A percentile compares a stretch with the other conserved stretches of the same genome.
phyloP scores from a whole-genome alignment of 495 filamentous ascomycete species.

The Podospora pseudocomata region DNA sequence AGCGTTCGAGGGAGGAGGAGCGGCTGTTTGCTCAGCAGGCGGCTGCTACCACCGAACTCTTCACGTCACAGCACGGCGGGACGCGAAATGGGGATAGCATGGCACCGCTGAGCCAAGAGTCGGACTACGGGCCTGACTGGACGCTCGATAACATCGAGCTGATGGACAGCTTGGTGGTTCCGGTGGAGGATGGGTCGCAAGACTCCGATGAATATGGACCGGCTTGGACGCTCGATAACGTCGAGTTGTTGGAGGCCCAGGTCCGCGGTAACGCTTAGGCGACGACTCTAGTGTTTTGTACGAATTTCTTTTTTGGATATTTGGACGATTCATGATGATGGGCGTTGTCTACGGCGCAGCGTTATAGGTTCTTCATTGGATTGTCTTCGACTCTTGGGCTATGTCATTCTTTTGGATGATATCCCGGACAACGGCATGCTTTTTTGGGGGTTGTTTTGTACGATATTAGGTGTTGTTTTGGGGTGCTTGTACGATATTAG shows the following conservation, averaged over 20 bases:
- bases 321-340: not conserved
- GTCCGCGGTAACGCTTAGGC: not conserved
- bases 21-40: not conserved
- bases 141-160: not conserved
- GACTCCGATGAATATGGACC: not conserved
- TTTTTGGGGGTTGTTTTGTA: not conserved
- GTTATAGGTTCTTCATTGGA: not conserved
- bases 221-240: not conserved
- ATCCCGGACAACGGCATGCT: not conserved
- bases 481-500: not conserved
- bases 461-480: not conserved
- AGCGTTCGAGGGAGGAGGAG: conserved; percentile 18
- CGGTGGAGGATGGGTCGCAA: not conserved
- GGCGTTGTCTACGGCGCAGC: not conserved
- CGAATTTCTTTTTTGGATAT: not conserved
- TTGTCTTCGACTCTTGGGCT: not conserved
- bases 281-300: not conserved
- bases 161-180: not conserved
- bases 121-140: not conserved
- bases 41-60: not conserved
- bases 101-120: not conserved
- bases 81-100: not conserved
- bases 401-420: not conserved
- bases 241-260: not conserved
- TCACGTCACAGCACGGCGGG: not conserved